Percentiles rank a stretch among this genome's conserved stretches.
Conservation (phyloP, 2,329 filamentous ascomycete genomes). For the Verticillium tricorpus region DNA sequence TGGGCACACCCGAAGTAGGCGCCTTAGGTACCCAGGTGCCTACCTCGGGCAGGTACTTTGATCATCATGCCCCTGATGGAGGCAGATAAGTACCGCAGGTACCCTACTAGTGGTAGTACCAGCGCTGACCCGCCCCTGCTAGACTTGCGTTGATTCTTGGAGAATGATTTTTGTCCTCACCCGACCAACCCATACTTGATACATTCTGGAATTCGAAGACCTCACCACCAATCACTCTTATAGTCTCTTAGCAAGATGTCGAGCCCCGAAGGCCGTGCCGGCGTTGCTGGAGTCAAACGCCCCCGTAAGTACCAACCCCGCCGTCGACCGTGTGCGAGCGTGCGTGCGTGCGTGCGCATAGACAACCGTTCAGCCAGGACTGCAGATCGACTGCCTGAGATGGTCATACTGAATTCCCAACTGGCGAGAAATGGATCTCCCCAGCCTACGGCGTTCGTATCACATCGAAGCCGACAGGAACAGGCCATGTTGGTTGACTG, state of each 20-base stretch:
- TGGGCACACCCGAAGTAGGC: too few species aligned
- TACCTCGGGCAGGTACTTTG: too few species aligned
- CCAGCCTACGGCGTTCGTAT: neutral
- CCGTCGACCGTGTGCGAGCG: neutral
- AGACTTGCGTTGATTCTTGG: neutral
- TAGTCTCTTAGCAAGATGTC: conserved; percentile 25
- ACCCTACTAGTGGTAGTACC: too few species aligned
- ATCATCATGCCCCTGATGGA: too few species aligned
- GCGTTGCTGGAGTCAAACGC: conserved; percentile 36
- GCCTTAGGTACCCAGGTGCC: too few species aligned
- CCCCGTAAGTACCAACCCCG: conserved; percentile 29
- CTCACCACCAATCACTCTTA: neutral
- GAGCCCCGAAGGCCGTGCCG: conserved; percentile 33
- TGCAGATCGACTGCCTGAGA: neutral
- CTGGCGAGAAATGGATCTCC: neutral
- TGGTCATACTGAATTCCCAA: neutral
- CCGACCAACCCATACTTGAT: conserved; percentile 2
- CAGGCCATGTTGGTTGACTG: neutral
- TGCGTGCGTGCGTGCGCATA: neutral
- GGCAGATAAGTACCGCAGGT: too few species aligned
- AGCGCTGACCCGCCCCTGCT: too few species aligned
- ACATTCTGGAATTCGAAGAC: neutral
- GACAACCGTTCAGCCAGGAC: neutral
- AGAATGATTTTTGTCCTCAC: conserved; percentile 1
- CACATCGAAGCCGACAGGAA: too few species aligned